Evolutionary conservation across 2,329 filamentous ascomycete genomes (phyloP).

Genomic region (Leptographium procerum): DNA sequence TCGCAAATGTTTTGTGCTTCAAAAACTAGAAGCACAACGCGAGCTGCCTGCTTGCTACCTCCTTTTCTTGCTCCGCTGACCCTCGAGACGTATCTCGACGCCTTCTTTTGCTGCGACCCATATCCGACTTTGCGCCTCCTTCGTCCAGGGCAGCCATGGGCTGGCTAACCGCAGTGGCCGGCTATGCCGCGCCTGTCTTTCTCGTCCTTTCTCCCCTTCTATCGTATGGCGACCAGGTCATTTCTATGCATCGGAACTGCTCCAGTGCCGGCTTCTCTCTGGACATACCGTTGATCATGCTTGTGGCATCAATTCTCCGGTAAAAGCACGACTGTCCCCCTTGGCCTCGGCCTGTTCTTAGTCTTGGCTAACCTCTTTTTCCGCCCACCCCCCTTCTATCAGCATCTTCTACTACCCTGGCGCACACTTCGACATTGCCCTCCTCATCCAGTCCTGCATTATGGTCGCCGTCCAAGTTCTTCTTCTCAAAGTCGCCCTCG

Average conservation of each 20-base stretch:
- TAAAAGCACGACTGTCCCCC: constrained; percentile 25
- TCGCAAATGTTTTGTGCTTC: not conserved
- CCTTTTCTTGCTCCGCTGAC: not conserved
- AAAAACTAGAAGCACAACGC: not conserved
- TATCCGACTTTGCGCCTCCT: not conserved
- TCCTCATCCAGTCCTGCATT: constrained; percentile 53
- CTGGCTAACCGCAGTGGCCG: constrained; percentile 38
- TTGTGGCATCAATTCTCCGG: constrained; percentile 56
- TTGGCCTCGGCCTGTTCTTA: not conserved
- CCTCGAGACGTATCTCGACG: too few species aligned
- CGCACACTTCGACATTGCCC: constrained; percentile 49
- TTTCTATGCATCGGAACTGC: constrained; percentile 52
- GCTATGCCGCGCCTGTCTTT: constrained; percentile 50
- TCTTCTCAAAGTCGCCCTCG: constrained; percentile 56
- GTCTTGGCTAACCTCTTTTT: not conserved
- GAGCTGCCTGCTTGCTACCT: not conserved
- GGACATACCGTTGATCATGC: constrained; percentile 63
- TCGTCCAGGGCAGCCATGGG: constrained; percentile 19
- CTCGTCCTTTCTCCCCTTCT: constrained; percentile 52
- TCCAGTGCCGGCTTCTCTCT: constrained; percentile 45
- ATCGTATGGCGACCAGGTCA: constrained; percentile 54
- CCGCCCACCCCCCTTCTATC: not conserved
- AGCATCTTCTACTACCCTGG: constrained; percentile 63
- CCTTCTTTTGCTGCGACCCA: not conserved
- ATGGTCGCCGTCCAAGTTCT: constrained; percentile 54